phyloP scores from a whole-genome alignment of 345 rosid genomes.

The Jatropha curcas region DNA sequence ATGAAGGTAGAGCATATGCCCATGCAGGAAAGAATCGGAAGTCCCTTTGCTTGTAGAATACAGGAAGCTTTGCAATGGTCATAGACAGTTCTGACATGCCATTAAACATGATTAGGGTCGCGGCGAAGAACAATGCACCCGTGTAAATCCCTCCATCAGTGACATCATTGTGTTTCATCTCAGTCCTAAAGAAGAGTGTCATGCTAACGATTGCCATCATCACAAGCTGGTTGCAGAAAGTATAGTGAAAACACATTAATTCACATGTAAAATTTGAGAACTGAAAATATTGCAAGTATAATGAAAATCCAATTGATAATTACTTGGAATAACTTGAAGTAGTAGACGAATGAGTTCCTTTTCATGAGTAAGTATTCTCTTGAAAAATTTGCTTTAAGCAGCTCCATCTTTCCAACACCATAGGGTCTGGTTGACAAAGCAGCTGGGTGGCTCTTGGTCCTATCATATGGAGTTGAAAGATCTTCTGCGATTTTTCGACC shows the following conservation, averaged over 20 bases:
- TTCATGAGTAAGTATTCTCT: slow-evolving; percentile 63
- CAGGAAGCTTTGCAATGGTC: slow-evolving; percentile 76
- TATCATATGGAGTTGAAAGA: slow-evolving; percentile 50
- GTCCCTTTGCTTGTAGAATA: slow-evolving; percentile 79
- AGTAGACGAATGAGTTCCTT: slow-evolving; percentile 54
- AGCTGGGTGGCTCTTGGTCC: slow-evolving; percentile 52
- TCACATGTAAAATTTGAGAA: background rate
- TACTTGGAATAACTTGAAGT: slow-evolving; percentile 62
- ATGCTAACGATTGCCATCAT: slow-evolving; percentile 24
- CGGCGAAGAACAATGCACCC: slow-evolving; percentile 64
- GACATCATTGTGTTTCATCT: slow-evolving; percentile 23
- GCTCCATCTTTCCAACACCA: slow-evolving; percentile 52
- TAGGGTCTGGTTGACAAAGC: slow-evolving; percentile 50
- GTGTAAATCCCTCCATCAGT: slow-evolving; percentile 49
- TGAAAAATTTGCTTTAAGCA: slow-evolving; percentile 50
- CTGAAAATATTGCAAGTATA: background rate
- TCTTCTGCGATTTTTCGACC: slow-evolving; percentile 42
- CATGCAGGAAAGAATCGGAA: slow-evolving; percentile 70
- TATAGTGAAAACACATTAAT: background rate
- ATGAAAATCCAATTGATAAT: background rate
- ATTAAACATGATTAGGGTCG: slow-evolving; percentile 55
- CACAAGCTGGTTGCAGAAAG: slow-evolving; percentile 22
- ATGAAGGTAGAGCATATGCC: slow-evolving; percentile 71
- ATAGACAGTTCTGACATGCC: slow-evolving; percentile 70
- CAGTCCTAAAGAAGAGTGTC: background rate